These are phyloP conservation scores for Elsinoe arachidis DNA, from an alignment of 2,329 filamentous ascomycete species.

Conservation along the genomic window DNA sequence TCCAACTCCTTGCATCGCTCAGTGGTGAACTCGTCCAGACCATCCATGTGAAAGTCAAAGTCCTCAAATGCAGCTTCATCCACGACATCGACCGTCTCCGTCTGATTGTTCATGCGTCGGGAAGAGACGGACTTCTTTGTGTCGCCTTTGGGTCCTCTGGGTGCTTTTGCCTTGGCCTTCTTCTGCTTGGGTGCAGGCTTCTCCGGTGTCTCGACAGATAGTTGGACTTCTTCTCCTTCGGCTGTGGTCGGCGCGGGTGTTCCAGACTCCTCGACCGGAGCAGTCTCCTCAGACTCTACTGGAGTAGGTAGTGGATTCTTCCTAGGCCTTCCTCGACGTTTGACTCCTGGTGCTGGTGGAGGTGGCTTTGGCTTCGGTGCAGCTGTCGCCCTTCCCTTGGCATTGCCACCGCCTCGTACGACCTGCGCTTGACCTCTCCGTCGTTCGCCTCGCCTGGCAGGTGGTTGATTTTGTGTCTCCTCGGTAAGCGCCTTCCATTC, in stretches of 20 bases:
- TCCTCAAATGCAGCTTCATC: conserved; percentile 85
- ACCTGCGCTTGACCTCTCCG: conserved; percentile 49
- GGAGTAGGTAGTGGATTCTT: conserved; percentile 26
- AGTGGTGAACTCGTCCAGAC: conserved; percentile 74
- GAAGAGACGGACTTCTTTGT: conserved; percentile 70
- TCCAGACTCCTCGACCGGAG: background rate
- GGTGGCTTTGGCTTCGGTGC: conserved; percentile 20
- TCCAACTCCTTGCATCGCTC: conserved; percentile 94
- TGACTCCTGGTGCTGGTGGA: conserved; percentile 30
- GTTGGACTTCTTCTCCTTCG: conserved; percentile 27
- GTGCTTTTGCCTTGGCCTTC: conserved; percentile 27
- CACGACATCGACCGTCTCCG: conserved; percentile 67
- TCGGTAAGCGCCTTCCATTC: conserved; percentile 93
- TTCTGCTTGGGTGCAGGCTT: conserved; percentile 31
- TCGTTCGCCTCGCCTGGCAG: conserved; percentile 76
- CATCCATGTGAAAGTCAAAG: conserved; percentile 82
- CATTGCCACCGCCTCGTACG: conserved; percentile 29
- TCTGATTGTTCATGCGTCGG: conserved; percentile 74
- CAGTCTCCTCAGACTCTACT: conserved; percentile 24
- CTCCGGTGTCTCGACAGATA: conserved; percentile 27
- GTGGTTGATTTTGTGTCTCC: conserved; percentile 91
- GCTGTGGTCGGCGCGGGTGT: conserved; percentile 42
- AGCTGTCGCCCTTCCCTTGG: conserved; percentile 22
- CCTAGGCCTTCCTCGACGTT: conserved; percentile 43
- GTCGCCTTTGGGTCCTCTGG: conserved; percentile 27